Evolutionary conservation across 371 early-diverging fungal genomes (phyloP).

Genomic region (Mortierella polycephala): DNA sequence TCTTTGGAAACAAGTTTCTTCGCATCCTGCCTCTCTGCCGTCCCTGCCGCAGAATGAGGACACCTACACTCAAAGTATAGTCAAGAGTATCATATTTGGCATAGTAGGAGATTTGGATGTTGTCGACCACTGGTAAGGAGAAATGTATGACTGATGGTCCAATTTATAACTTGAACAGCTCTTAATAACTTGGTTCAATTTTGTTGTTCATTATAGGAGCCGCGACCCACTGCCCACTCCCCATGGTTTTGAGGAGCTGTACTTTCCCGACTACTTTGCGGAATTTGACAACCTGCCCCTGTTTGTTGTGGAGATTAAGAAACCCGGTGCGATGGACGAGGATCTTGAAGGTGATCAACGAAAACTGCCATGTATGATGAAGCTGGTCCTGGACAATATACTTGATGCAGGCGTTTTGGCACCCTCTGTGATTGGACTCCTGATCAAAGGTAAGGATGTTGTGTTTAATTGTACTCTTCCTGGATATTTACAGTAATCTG

Average conservation of each 20-base stretch:
- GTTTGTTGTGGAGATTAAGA: constrained; percentile 17
- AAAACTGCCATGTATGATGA: constrained; percentile 19
- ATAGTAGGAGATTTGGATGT: constrained; percentile 1
- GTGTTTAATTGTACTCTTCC: not conserved
- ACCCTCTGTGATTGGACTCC: constrained; percentile 76
- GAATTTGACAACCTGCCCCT: constrained; percentile 8
- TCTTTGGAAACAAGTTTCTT: constrained; percentile 15
- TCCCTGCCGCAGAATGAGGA: constrained; percentile 9
- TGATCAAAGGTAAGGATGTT: constrained; percentile 12
- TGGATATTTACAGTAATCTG: constrained; percentile 1
- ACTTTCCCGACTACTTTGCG: constrained; percentile 21
- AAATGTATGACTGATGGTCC: not conserved
- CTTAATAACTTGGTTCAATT: not conserved
- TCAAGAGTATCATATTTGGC: not conserved
- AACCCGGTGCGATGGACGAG: constrained; percentile 1
- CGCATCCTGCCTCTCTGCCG: constrained; percentile 2
- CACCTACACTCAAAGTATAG: not conserved
- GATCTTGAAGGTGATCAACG: constrained; percentile 7
- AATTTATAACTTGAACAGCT: too few species aligned
- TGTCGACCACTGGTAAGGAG: not conserved
- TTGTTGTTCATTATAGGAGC: constrained; percentile 5
- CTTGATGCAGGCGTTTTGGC: constrained; percentile 67
- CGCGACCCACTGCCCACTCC: constrained; percentile 13
- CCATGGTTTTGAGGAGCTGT: constrained; percentile 18
- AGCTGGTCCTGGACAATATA: constrained; percentile 2